Conservation (phyloP, 306 rosid species). For the Lotus japonicus region DNA sequence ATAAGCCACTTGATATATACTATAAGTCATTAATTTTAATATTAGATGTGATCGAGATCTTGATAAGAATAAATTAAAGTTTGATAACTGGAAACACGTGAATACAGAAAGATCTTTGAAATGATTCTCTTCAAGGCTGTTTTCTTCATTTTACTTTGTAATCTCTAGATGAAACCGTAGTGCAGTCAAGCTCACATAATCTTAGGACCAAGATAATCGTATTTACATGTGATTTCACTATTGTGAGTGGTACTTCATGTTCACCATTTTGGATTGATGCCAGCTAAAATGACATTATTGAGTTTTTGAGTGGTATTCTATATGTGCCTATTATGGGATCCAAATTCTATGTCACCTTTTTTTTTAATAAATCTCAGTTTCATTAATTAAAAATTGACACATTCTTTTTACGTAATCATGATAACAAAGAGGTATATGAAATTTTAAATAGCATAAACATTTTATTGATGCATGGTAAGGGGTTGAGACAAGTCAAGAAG, state of each 20-base stretch:
- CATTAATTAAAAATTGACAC: no score
- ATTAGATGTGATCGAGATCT: slow-evolving; percentile 21
- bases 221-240: no score
- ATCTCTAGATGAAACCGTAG: neutral
- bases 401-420: no score
- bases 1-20: no score
- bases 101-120: neutral
- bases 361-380: no score
- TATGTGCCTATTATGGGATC: neutral
- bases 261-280: neutral
- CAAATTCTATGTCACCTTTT: no score
- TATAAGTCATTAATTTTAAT: neutral
- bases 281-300: neutral
- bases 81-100: neutral
- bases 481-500: no score
- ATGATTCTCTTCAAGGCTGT: neutral
- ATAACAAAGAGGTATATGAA: no score
- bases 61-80: neutral
- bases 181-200: slow-evolving; percentile 17
- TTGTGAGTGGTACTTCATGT: no score
- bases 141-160: neutral
- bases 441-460: no score
- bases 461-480: no score
- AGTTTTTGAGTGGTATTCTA: neutral
- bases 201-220: neutral